These are phyloP conservation scores for Scutellaria minor DNA, from an alignment of 257 asterid genomes.

Conservation along the genomic window DNA sequence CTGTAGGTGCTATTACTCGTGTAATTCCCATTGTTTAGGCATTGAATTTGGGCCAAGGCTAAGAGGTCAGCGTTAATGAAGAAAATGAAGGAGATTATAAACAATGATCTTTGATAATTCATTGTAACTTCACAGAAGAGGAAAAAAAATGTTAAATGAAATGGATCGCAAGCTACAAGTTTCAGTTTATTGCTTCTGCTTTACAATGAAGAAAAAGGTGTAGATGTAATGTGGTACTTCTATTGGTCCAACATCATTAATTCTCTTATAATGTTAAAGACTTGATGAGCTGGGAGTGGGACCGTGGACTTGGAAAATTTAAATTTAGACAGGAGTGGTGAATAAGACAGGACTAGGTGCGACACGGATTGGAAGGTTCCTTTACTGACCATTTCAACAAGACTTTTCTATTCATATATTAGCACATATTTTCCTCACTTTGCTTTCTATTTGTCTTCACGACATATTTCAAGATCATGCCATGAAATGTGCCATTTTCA, in stretches of 20 bases:
- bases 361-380: background rate
- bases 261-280: too few relatives aligned
- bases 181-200: background rate
- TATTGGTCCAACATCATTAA: too few relatives aligned
- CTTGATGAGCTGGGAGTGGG: background rate
- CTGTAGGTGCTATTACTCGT: constrained; percentile 28
- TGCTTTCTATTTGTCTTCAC: background rate
- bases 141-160: constrained; percentile 29
- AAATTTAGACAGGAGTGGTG: background rate
- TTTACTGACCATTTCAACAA: background rate
- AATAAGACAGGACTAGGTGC: background rate
- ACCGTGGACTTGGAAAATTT: background rate
- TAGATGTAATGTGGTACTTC: too few relatives aligned
- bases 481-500: too few relatives aligned
- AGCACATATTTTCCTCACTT: too few relatives aligned
- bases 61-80: constrained; percentile 9
- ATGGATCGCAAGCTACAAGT: background rate
- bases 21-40: constrained; percentile 34
- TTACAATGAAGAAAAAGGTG: background rate
- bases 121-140: constrained; percentile 23
- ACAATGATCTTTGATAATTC: constrained; percentile 16
- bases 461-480: background rate
- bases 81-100: constrained; percentile 6
- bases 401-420: background rate
- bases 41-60: constrained; percentile 6